Evolutionary conservation across 768 basidiomycete genomes (phyloP), one percentile per base, ranked within the genome.

Genomic region (Leccinum uliginosum): DNA sequence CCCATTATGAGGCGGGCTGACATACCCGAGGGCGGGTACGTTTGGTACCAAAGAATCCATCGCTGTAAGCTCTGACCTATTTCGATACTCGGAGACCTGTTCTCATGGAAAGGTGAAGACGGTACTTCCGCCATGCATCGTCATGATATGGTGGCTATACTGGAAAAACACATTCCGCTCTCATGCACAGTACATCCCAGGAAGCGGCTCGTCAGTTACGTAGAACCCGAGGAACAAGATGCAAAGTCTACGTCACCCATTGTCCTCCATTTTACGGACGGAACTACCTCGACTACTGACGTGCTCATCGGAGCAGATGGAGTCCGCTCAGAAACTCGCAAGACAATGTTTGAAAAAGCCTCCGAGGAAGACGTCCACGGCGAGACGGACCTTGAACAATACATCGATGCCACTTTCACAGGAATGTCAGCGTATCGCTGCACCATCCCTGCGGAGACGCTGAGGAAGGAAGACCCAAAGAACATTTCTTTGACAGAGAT

Each of bases 241-340:
- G 69, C 75, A 50, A 70, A 70, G 6, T 70, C 72, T n/a, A 69
- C 53, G 3, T 62, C 35, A 6, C 26, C 54, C 0, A 61, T 61
- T 12, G 44, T 12, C 15, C 58, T 66, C 2, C 27, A 51, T 3
- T 66, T 66, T 8, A 30, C 62, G 1, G 62, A 66, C 26, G 59
- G 62, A 6, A 61, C 59, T 1, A 53, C 21, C 2, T 53, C 72
- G 10, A 68, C 62, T 27, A 69, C 78, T 9, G 75, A 81, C 50
- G 59, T 81, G 15, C 72, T 80, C 5, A 58, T 80, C 47, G 80
- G 78, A 4, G 77, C 76, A 40, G 79, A 80, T 58, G 80, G 80
- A 4, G 70, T 81, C 21, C 70, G 64, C 15, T 71, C 67, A 1
- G 48, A 52, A 2, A 64, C 68, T 23, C 72, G 71, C 29, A 64